Base-by-base conservation (phyloP, 345 rosid genomes). In the Raphanus raphanistrum region DNA sequence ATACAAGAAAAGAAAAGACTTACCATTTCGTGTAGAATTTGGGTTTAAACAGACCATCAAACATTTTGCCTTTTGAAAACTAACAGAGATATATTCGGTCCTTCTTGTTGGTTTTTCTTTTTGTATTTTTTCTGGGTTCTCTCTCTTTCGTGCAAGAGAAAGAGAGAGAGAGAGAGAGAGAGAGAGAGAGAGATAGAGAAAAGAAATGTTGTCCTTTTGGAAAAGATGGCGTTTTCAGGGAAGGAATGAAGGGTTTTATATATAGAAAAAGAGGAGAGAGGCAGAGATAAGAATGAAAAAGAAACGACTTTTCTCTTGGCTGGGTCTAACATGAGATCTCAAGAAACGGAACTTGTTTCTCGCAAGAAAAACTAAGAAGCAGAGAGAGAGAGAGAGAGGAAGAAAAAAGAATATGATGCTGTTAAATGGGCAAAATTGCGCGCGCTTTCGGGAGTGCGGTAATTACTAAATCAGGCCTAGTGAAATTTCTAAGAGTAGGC, bases 1-100 rank as follows among this genome's bases (percentile, higher is more conserved):
- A 21, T 21, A 15, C 66, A 69, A 12, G 3, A 54, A 33, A 69
- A 1, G 21, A 43, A 41, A 61, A 31, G 59, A 9, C 9, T 38
- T 69, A 80, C 82, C 79, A 75, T 80, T 80, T 75, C 27, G 71
- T 80, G 59, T 75, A 70, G 28, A 80, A 80, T 52, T 68, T 79
- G 74, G 78, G 82, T 68, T 79, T 79, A 57, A 63, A 32, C 45
- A 68, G 28, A 16, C 78, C 78, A 62, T 73, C 74, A 52, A 79
- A 73, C 78, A 64, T 32, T 57, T 69, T 41, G 76, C 69, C 55
- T 63, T 13, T 16, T 0, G 10, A 33, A 63, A 52, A 54, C 41
- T 15, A 6, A 70, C 45, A 45, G 67, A 25, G 61, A 50, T 13
- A 43, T 50, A 61, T 45, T n/a, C 4, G 54, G 17, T 65, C 41